Conservation (phyloP, 139 green algal genomes). For the Micractinium conductrix region DNA sequence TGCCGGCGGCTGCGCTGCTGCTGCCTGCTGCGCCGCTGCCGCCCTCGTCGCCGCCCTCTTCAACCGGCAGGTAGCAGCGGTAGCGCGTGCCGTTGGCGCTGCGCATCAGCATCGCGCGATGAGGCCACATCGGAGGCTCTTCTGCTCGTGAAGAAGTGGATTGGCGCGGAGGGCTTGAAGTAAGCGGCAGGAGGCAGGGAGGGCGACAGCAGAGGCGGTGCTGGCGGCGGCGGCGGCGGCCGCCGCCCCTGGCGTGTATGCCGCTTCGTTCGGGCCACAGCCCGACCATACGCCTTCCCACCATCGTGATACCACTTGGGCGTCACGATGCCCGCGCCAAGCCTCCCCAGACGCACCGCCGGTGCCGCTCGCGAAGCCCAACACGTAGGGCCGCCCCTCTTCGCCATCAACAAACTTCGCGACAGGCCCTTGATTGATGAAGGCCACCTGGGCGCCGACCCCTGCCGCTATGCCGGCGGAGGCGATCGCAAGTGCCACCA, state of each 20-base stretch:
- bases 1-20: not conserved
- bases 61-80: constrained; percentile 17
- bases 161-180: not conserved
- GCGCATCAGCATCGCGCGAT: constrained; percentile 24
- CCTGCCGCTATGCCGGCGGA: no score
- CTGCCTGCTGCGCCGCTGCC: not conserved
- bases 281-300: no score
- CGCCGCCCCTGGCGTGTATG: no score
- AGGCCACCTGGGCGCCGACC: no score
- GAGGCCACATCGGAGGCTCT: not conserved
- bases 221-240: no score
- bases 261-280: no score
- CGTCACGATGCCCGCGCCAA: no score
- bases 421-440: not conserved
- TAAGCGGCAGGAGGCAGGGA: not conserved
- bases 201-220: not conserved
- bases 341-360: no score
- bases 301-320: no score
- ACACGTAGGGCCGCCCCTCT: not conserved
- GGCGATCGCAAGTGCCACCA: no score
- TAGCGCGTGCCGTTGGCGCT: constrained; percentile 26
- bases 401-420: not conserved
- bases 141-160: not conserved
- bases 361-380: not conserved
- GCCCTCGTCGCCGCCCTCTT: not conserved